These are phyloP conservation scores for Neolecta irregularis DNA, from an alignment of 1,139 yeast species.

Conservation along the genomic window DNA sequence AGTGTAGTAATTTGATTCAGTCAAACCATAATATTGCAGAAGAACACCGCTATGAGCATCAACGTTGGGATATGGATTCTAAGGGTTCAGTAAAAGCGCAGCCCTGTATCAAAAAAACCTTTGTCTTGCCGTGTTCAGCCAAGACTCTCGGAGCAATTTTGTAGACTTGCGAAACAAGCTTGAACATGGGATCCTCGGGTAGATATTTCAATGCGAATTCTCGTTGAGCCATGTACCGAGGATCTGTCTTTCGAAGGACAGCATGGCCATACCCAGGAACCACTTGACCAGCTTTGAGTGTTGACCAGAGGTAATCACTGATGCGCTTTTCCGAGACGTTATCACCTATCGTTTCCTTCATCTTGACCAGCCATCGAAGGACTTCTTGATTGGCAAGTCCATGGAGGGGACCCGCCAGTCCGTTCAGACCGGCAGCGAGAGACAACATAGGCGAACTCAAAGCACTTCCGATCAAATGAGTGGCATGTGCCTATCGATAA, in stretches of 20 bases:
- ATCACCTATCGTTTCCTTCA: conserved; percentile 61
- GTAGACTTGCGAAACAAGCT: conserved; percentile 76
- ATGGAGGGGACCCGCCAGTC: conserved; percentile 96
- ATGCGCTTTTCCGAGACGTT: conserved; percentile 58
- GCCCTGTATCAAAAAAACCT: too few relatives aligned
- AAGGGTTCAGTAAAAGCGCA: too few relatives aligned
- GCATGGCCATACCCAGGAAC: conserved; percentile 98
- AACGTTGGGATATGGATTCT: conserved; percentile 98
- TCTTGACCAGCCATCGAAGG: conserved; percentile 76
- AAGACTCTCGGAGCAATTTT: conserved; percentile 92
- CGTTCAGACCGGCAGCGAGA: conserved; percentile 87
- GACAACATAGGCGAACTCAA: conserved; percentile 86
- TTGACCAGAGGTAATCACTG: conserved; percentile 80
- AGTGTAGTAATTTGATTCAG: conserved; percentile 91
- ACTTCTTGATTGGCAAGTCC: conserved; percentile 98
- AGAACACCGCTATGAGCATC: conserved; percentile 96
- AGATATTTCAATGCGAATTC: conserved; percentile 83
- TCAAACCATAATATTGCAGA: conserved; percentile 92
- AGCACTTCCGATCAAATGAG: conserved; percentile 94
- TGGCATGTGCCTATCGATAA: conserved; percentile 97
- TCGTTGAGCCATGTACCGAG: conserved; percentile 94
- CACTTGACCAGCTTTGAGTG: conserved; percentile 82
- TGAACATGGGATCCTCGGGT: conserved; percentile 36
- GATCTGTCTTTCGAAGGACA: conserved; percentile 90
- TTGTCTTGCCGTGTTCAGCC: conserved; percentile 93